A percentile compares a stretch with the other conserved stretches of the same genome.
Evolutionary conservation across 352 stramenopile species (phyloP).

Genomic region (Globisporangium mamillatum): DNA sequence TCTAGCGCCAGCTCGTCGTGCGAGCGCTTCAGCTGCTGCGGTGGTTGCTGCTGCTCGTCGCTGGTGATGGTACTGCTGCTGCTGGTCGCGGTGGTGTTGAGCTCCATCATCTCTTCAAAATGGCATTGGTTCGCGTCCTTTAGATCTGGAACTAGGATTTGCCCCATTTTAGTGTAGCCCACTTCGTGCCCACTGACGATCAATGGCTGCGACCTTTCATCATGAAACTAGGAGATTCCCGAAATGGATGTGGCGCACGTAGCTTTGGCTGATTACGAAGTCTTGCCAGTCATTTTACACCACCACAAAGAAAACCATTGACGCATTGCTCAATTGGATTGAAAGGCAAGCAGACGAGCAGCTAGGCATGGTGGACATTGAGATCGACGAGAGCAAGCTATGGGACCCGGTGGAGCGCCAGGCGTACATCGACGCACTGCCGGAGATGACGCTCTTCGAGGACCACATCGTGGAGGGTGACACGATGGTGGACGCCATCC

Average conservation of each 20-base stretch:
- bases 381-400: constrained; percentile 86
- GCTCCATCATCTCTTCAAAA: constrained; percentile 16
- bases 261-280: constrained; percentile 7
- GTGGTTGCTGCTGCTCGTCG: constrained; percentile 1
- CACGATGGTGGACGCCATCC: constrained; percentile 83
- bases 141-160: constrained; percentile 9
- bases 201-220: not conserved
- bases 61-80: not conserved
- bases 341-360: not conserved
- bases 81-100: not conserved
- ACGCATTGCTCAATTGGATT: not conserved
- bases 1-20: not conserved
- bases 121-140: constrained; percentile 13
- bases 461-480: constrained; percentile 86
- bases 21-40: constrained; percentile 30
- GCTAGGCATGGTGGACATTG: constrained; percentile 72
- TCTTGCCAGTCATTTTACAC: constrained; percentile 21
- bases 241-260: constrained; percentile 7
- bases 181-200: not conserved
- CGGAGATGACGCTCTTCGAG: constrained; percentile 87
- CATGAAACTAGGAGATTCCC: constrained; percentile 5
- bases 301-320: not conserved
- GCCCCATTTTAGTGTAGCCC: not conserved
- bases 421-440: constrained; percentile 81
- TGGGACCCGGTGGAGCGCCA: constrained; percentile 78